phyloP scores from a whole-genome alignment of 495 filamentous ascomycete genomes.

The Neurospora sp. region DNA sequence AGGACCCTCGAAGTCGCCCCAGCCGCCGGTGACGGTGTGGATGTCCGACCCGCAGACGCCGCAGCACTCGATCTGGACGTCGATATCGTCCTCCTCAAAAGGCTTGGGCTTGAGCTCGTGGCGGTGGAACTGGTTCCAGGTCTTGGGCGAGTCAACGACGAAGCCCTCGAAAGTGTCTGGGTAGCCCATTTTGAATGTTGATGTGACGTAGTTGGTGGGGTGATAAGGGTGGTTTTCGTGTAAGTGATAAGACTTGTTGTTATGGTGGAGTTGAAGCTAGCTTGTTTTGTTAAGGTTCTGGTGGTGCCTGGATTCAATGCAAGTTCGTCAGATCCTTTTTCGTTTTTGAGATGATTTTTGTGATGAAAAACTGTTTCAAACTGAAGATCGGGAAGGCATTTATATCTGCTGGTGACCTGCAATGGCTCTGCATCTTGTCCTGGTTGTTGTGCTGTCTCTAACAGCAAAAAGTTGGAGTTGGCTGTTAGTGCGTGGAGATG shows the following conservation, averaged over 20 bases:
- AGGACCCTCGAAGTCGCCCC: conserved; percentile 55
- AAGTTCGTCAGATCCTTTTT: neutral
- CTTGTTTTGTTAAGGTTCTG: neutral
- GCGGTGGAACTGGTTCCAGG: conserved; percentile 17
- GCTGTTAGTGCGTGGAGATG: neutral
- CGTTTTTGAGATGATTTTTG: neutral
- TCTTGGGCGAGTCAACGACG: conserved; percentile 20
- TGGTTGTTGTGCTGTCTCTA: neutral
- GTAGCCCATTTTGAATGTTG: conserved; percentile 46
- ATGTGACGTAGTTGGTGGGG: conserved; percentile 4
- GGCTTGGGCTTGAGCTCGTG: conserved; percentile 64
- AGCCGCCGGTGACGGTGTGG: conserved; percentile 68
- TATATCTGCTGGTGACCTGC: neutral
- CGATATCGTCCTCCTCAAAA: conserved; percentile 66
- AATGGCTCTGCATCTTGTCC: neutral
- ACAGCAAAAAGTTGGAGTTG: neutral
- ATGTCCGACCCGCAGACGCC: conserved; percentile 74
- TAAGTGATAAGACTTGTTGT: neutral
- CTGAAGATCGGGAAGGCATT: neutral
- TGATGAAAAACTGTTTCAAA: neutral
- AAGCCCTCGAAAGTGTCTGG: conserved; percentile 71
- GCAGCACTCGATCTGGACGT: conserved; percentile 53
- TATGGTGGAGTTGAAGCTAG: neutral
- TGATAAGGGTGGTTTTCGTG: neutral
- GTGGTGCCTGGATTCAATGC: neutral